phyloP scores from a whole-genome alignment of 176 grass and related monocot genomes.

The Avena atlantica region DNA sequence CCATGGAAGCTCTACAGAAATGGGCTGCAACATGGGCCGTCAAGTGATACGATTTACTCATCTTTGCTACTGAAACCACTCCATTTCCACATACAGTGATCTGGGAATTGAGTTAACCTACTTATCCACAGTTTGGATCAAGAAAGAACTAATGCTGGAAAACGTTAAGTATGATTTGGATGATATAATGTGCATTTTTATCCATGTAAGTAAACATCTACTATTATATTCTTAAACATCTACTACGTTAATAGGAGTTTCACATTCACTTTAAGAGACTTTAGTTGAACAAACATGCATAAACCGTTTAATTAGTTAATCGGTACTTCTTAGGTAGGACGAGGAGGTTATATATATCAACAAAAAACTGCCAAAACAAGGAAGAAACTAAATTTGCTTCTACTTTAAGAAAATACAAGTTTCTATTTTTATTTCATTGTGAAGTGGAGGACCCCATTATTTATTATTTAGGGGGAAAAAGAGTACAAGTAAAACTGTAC shows the following conservation, averaged over 20 bases:
- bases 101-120: background rate
- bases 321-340: background rate
- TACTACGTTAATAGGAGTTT: background rate
- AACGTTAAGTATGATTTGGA: background rate
- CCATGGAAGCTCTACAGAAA: background rate
- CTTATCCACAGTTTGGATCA: background rate
- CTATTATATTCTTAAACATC: background rate
- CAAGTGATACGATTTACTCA: background rate
- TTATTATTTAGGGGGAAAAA: background rate
- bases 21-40: constrained; percentile 5
- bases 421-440: background rate
- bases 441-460: background rate
- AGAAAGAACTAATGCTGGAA: background rate
- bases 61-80: constrained; percentile 12
- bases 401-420: background rate
- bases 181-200: background rate
- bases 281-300: constrained; percentile 7
- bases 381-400: background rate
- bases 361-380: background rate
- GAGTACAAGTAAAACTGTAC: background rate
- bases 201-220: background rate
- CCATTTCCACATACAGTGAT: background rate
- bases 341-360: background rate
- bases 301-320: background rate
- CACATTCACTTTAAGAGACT: background rate